A percentile compares a stretch with the other conserved stretches of the same genome.
phyloP scores from a whole-genome alignment of 306 rosid genomes.

The Lathyrus aphaca region DNA sequence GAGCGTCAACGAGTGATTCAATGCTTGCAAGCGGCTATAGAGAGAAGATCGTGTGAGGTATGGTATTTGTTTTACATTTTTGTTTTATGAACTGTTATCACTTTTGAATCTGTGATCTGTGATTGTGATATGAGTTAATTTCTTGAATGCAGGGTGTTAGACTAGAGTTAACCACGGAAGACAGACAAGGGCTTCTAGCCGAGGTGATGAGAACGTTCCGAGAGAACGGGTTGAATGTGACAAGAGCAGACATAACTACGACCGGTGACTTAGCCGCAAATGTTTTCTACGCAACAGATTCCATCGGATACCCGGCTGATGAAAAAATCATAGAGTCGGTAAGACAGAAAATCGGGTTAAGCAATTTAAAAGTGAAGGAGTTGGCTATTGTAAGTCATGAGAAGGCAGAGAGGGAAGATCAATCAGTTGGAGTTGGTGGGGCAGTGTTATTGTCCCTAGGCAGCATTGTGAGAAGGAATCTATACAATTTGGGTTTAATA shows the following conservation, averaged over 20 bases:
- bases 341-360: slow-evolving; percentile 71
- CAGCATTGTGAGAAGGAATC: slow-evolving; percentile 91
- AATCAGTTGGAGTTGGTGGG: slow-evolving; percentile 80
- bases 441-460: slow-evolving; percentile 85
- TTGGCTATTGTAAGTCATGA: slow-evolving; percentile 54
- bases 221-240: slow-evolving; percentile 83
- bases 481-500: slow-evolving; percentile 87
- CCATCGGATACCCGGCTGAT: slow-evolving; percentile 66
- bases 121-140: not conserved
- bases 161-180: slow-evolving; percentile 63
- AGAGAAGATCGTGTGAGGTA: slow-evolving; percentile 83
- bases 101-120: not conserved
- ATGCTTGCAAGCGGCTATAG: slow-evolving; percentile 82
- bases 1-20: slow-evolving; percentile 89
- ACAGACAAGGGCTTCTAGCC: slow-evolving; percentile 74
- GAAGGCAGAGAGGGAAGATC: slow-evolving; percentile 65
- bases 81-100: not conserved
- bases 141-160: slow-evolving; percentile 70
- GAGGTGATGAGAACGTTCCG: slow-evolving; percentile 88
- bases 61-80: not conserved
- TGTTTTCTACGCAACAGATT: slow-evolving; percentile 81
- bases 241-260: slow-evolving; percentile 85
- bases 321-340: slow-evolving; percentile 66
- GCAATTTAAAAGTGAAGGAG: slow-evolving; percentile 70
- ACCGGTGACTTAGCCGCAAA: slow-evolving; percentile 55